Conservation (phyloP, 2,329 filamentous ascomycete genomes). For the Acrocalymma vagum region DNA sequence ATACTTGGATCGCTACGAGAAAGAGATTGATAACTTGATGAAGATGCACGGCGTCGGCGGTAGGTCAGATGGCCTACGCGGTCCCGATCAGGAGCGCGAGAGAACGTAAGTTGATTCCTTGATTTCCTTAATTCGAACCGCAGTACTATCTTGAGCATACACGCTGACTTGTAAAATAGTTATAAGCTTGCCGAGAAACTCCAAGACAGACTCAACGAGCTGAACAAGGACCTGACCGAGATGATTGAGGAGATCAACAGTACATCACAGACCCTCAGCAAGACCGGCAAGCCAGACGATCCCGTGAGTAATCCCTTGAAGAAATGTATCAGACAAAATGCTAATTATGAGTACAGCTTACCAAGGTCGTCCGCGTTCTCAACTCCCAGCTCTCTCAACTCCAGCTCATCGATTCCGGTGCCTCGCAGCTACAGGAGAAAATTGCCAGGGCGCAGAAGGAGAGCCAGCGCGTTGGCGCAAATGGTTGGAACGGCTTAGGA, state of each 20-base stretch:
- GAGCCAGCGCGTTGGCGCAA: constrained; percentile 65
- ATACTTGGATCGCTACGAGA: constrained; percentile 91
- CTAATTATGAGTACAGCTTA: constrained; percentile 67
- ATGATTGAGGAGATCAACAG: constrained; percentile 99
- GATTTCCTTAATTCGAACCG: not conserved
- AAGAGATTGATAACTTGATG: constrained; percentile 89
- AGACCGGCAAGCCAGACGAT: constrained; percentile 76
- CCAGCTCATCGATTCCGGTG: constrained; percentile 91
- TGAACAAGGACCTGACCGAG: constrained; percentile 89
- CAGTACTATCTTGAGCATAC: constrained; percentile 7
- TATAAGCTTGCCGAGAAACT: constrained; percentile 95
- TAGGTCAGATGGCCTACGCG: constrained; percentile 75
- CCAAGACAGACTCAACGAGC: constrained; percentile 88
- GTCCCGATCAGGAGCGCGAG: constrained; percentile 95
- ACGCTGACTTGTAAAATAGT: constrained; percentile 47
- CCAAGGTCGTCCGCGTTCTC: constrained; percentile 93
- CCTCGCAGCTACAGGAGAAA: constrained; percentile 81
- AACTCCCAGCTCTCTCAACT: constrained; percentile 92
- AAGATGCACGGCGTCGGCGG: constrained; percentile 77
- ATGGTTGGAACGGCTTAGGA: constrained; percentile 61
- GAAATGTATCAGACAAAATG: not conserved
- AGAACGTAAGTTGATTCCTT: constrained; percentile 69
- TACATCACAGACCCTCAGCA: constrained; percentile 87
- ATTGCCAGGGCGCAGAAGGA: constrained; percentile 84
- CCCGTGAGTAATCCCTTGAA: constrained; percentile 25